Conservation (phyloP, 345 rosid species). For the Citrus trifoliata region DNA sequence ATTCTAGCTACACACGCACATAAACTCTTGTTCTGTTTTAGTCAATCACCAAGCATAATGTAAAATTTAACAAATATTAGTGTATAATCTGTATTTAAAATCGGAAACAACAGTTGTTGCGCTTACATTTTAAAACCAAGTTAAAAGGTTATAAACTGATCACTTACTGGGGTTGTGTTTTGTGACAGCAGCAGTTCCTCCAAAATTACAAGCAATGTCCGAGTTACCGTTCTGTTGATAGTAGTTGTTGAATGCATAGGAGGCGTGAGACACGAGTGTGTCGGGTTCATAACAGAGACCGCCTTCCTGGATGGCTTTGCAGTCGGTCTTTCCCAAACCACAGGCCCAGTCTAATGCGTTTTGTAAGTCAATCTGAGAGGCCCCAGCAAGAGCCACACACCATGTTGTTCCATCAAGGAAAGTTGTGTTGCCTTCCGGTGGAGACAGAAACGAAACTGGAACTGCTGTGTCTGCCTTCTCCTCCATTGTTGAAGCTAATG, state of each 20-base stretch:
- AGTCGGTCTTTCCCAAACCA: conserved; percentile 81
- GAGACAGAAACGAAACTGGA: conserved; percentile 43
- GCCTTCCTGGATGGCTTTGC: conserved; percentile 56
- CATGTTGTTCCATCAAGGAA: conserved; percentile 75
- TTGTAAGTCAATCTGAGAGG: conserved; percentile 67
- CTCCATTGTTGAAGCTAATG: conserved; percentile 13
- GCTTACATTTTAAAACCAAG: too few relatives aligned
- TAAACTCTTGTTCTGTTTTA: too few relatives aligned
- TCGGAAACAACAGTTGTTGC: too few relatives aligned
- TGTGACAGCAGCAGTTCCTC: conserved; percentile 66
- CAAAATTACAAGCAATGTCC: conserved; percentile 83
- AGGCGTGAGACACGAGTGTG: conserved; percentile 76
- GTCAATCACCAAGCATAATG: too few relatives aligned
- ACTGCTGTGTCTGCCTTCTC: conserved; percentile 46
- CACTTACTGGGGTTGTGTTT: conserved; percentile 71
- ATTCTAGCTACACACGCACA: too few relatives aligned
- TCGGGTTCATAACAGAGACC: conserved; percentile 79
- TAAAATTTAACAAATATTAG: too few relatives aligned
- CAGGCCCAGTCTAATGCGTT: conserved; percentile 97
- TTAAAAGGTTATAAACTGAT: too few relatives aligned
- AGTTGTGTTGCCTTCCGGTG: conserved; percentile 87
- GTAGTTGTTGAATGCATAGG: conserved; percentile 79
- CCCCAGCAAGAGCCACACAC: conserved; percentile 79
- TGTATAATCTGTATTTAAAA: too few relatives aligned
- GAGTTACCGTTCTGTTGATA: conserved; percentile 79